Evolutionary conservation across 148 eudicot genomes (phyloP).

Genomic region (Mesembryanthemum crystallinum): DNA sequence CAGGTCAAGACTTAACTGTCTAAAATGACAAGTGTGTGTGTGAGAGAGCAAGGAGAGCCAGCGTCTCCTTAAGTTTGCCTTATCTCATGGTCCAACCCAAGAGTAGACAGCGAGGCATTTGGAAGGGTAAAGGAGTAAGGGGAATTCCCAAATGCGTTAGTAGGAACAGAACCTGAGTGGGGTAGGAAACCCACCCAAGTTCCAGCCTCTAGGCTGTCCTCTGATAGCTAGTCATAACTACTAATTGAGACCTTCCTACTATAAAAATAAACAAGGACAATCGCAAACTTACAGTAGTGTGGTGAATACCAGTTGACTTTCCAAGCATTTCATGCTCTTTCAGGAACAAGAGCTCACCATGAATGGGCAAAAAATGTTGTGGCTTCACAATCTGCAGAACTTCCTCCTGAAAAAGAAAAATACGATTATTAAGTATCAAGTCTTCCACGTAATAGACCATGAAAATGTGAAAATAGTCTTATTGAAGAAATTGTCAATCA

Average conservation of each 20-base stretch:
- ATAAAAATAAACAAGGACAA: not conserved
- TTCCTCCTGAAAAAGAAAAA: constrained; percentile 61
- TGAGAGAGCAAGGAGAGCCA: too few relatives aligned
- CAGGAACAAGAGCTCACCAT: constrained; percentile 90
- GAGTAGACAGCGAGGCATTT: too few relatives aligned
- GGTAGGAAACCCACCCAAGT: too few relatives aligned
- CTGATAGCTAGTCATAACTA: not conserved
- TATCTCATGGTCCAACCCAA: too few relatives aligned
- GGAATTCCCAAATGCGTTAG: too few relatives aligned
- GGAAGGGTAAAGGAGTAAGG: too few relatives aligned
- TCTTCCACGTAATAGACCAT: not conserved
- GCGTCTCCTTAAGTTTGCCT: too few relatives aligned
- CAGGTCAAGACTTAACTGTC: not conserved
- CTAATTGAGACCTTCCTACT: not conserved
- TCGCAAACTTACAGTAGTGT: constrained; percentile 76
- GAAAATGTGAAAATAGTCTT: not conserved
- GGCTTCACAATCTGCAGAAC: constrained; percentile 93
- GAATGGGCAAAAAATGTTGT: constrained; percentile 95
- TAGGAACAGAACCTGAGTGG: too few relatives aligned
- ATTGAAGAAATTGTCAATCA: not conserved
- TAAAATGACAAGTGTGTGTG: too few relatives aligned
- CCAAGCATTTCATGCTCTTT: constrained; percentile 98
- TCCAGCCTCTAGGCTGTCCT: too few relatives aligned
- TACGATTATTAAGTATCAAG: not conserved
- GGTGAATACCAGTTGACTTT: constrained; percentile 82